Evolutionary conservation across 768 basidiomycete genomes (phyloP).

Genomic region (Lanmaoa rubissima): DNA sequence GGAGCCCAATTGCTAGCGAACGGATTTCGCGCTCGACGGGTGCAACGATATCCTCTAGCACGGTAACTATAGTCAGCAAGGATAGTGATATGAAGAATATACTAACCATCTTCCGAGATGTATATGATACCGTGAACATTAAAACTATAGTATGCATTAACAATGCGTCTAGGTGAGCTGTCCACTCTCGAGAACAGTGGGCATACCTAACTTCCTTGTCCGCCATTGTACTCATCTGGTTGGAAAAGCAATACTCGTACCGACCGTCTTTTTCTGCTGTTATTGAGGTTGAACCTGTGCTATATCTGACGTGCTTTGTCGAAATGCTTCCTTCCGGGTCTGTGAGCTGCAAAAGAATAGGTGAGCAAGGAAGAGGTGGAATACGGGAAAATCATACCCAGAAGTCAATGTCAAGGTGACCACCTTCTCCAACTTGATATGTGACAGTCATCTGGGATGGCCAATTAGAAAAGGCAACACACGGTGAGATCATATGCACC

Average conservation of each 20-base stretch:
- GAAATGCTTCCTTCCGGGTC: slow-evolving; percentile 71
- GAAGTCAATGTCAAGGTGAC: slow-evolving; percentile 96
- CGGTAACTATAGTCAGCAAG: not conserved
- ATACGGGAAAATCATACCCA: slow-evolving; percentile 56
- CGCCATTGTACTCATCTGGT: slow-evolving; percentile 95
- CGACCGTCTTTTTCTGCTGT: slow-evolving; percentile 87
- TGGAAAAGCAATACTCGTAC: slow-evolving; percentile 97
- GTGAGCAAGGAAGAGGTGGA: not conserved
- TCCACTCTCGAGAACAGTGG: not conserved
- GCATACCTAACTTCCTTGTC: slow-evolving; percentile 89
- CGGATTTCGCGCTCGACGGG: slow-evolving; percentile 97
- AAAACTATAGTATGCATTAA: slow-evolving; percentile 54
- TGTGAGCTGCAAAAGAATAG: slow-evolving; percentile 53
- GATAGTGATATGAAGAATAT: not conserved
- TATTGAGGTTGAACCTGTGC: slow-evolving; percentile 85
- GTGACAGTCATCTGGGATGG: slow-evolving; percentile 90
- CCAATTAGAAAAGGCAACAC: not conserved
- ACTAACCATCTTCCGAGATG: slow-evolving; percentile 81
- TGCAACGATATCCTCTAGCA: slow-evolving; percentile 71
- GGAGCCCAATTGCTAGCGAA: slow-evolving; percentile 71
- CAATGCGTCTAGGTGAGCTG: not conserved
- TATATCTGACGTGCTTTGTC: slow-evolving; percentile 79
- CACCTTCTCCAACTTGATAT: slow-evolving; percentile 97
- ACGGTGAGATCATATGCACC: slow-evolving; percentile 38
- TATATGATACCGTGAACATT: slow-evolving; percentile 98